Base-by-base conservation (phyloP, 352 stramenopile genomes). In the Globisporangium viniferum region DNA sequence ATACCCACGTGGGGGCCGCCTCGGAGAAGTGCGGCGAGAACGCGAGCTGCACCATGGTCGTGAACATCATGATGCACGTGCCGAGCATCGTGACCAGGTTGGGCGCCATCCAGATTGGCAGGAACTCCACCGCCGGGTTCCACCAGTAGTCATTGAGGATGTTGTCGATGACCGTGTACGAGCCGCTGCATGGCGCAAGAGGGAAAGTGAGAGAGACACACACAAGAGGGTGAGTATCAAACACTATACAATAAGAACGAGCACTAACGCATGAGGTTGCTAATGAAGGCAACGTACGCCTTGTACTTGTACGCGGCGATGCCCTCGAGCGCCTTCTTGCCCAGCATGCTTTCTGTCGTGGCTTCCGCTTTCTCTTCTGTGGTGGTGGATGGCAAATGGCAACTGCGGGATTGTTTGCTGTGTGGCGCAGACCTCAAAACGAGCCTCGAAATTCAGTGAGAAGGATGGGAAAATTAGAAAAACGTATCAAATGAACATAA, bases 11-110 rank as follows among this genome's bases (percentile, higher is more conserved):
- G 7, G 86, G 88, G 60, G 81, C 84, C 12, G 75, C 73, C 70
- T 92, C 85, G 10, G 70, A 73, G 31, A 95, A 80, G 31, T 89
- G 81, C 64, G 88, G 88, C 69, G 86, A 74, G 64, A 82, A 90
- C 62, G 78, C 83, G 60, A 96, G 81, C 74, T 96, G 80, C 69
- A 96, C 73, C 51, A 86, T 70, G 39, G 91, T 95, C 53, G 88
- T 91, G 56, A 88, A 69, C 66, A 92, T 78, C 78, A 95, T 93
- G 62, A 80, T 78, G 51, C 71, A 75, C 29, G 90, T 92, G 76
- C 91, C 91, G 41, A 95, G 77, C 79, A 97, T 92, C 46, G 91
- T 97, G 58, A 97, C 89, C 54, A 97, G 84, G 76, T 97, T 97
- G 46, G 90, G 91, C 57, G 91, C 91, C 87, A 97, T 94, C 90